Evolutionary conservation across 176 grass and related monocot species (phyloP), one percentile per base, ranked within the genome.

Genomic region (Triticum timopheevii): DNA sequence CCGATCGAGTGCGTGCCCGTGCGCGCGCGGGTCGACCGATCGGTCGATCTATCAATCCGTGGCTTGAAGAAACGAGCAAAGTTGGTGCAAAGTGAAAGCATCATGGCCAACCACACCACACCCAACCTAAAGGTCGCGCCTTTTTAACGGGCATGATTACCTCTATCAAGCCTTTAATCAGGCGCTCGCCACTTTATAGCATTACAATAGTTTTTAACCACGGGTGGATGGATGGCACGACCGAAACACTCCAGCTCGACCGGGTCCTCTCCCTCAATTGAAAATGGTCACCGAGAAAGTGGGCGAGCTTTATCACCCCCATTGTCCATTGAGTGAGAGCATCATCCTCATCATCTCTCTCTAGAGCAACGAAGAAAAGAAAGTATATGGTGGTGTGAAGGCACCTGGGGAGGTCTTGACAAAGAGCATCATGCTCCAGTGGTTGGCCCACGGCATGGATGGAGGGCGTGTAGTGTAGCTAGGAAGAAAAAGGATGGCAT

Each of bases 11-110:
- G 52, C 50, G 5, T 7, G 50, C 50, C 50, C 50, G 50, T 17
- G 16, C 10, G 40, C 9, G 39, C 16, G 50, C 50, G 5, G 16
- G 5, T 56, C 52, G 52, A 19, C 52, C 1, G 52, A 56, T 2
- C 19, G 52, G 25, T 73, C 1, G n/a, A 52, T 31, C 4, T 2
- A 68, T 74, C 80, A 90, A 87, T 91, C 85, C 85, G 63, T 91
- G 67, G 85, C 81, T 91, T 91, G 76, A 91, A 88, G 90, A 91
- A 91, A 91, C 54, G 19, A 58, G 54, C 86, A 85, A 70, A 91
- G 90, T 91, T 81, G 89, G 77, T 91, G 86, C 90, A 91, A 91
- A 91, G 90, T 88, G 31, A 88, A 91, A 85, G 77, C 89, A 91
- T 88, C 85, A 91, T 88, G 75, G 88, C 24, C 75, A 75, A 87